Evolutionary conservation across 176 grass and related monocot species (phyloP), one percentile per base, ranked within the genome.

Genomic region (Puccinellia tenuiflora): DNA sequence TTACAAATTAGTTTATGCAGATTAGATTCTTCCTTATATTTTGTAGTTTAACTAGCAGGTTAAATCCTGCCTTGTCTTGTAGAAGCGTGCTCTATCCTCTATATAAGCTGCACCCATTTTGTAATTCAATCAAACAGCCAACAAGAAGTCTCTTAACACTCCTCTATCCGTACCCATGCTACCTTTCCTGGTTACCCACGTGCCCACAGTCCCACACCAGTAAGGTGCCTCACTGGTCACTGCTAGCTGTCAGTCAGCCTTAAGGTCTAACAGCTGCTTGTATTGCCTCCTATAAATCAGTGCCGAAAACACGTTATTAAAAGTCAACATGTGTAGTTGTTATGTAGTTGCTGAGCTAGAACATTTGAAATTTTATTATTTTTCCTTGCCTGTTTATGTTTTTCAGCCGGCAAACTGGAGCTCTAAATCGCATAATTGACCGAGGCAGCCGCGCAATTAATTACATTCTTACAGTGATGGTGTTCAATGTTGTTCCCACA

Each of bases 331-430:
- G 64, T 31, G 68, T 78, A 30, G 39, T 37, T 68, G 45, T 31
- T 18, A 43, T 29, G 31, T 21, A 64, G 33, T 35, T 56, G 37
- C 8, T 81, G 79, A 78, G 18, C 24, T 78, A 47, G 42, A 47
- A 37, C 73, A 73, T 78, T 78, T 86, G 34, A 67, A 73, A 59
- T 81, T 50, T 73, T 28, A 34, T 86, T 89, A 79, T 70, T 39
- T 65, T 87, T 81, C 13, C 51, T 88, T 66, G 72, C 12, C 31
- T 85, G 29, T 29, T 87, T 85, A 85, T 90, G 59, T 82, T 81
- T 88, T 89, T 93, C 83, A 98, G 96, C 85, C 92, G 96, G 56
- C 89, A 98, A 93, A 98, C 96, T 64, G 96, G 96, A 88, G 92
- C 85, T 83, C 45, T 98, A 80, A 98, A 94, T 91, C 92, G 96